phyloP scores from a whole-genome alignment of 225 moss, liverwort and hornwort genomes.

The Antitrichia curtipendula region DNA sequence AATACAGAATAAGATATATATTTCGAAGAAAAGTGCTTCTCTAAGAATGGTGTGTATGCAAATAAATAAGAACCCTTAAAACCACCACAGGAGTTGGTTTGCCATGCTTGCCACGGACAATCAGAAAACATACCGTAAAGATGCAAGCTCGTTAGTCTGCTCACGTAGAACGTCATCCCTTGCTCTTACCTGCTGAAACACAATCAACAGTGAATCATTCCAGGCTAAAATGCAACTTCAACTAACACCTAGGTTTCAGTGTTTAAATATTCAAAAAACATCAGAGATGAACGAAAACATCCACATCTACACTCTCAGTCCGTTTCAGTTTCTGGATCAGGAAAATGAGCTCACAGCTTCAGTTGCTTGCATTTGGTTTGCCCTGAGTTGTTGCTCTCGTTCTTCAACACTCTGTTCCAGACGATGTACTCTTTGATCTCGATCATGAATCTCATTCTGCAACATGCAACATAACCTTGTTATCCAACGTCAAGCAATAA shows the following conservation, averaged over 20 bases:
- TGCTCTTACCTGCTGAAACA: conserved; percentile 71
- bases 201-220: conserved; percentile 19
- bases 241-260: background rate
- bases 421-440: conserved; percentile 77
- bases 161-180: conserved; percentile 83
- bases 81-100: background rate
- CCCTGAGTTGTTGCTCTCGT: conserved; percentile 72
- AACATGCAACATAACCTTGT: background rate
- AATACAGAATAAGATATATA: background rate
- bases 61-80: background rate
- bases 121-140: conserved; percentile 49
- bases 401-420: conserved; percentile 82
- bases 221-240: background rate
- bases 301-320: background rate
- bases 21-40: background rate
- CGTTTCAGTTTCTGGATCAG: background rate
- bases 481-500: background rate
- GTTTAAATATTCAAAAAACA: background rate
- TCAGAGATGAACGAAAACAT: background rate
- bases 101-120: background rate
- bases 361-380: conserved; percentile 82
- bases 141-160: conserved; percentile 70
- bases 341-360: conserved; percentile 68
- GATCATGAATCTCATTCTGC: conserved; percentile 70
- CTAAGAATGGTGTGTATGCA: background rate